A percentile compares a stretch with the other conserved stretches of the same genome.
Conservation (phyloP, 116 monocot genomes). For the Cymodocea nodosa region DNA sequence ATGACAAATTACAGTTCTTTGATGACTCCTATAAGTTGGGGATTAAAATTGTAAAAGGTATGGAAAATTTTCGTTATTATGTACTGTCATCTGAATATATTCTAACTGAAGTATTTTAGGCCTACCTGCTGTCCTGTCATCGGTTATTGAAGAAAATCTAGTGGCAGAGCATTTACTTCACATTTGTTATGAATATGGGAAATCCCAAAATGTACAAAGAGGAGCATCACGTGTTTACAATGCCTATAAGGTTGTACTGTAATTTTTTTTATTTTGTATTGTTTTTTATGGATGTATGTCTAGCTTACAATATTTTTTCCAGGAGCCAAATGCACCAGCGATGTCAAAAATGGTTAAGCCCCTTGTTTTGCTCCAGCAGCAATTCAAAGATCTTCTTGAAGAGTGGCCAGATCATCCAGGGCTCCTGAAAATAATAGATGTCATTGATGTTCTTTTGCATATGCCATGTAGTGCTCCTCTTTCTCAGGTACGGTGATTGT, state of each 20-base stretch:
- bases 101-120: constrained; percentile 18
- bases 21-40: constrained; percentile 56
- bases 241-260: constrained; percentile 52
- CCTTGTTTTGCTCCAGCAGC: constrained; percentile 28
- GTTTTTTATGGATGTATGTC: background rate
- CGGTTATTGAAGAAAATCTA: constrained; percentile 51
- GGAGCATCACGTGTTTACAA: constrained; percentile 17
- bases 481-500: constrained; percentile 43
- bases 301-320: background rate
- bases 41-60: constrained; percentile 57
- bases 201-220: background rate
- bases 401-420: constrained; percentile 88
- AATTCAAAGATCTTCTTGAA: constrained; percentile 27
- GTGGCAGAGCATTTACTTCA: constrained; percentile 55
- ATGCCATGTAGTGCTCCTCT: constrained; percentile 41
- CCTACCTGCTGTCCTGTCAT: constrained; percentile 15
- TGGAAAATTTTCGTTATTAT: background rate
- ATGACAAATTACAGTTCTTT: constrained; percentile 38
- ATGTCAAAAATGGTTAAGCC: constrained; percentile 62
- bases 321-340: constrained; percentile 59
- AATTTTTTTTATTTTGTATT: background rate
- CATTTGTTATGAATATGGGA: constrained; percentile 30
- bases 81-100: background rate
- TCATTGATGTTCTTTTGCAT: constrained; percentile 35
- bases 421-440: constrained; percentile 55